Evolutionary conservation across 225 moss, liverwort and hornwort genomes (phyloP), one percentile per base, ranked within the genome.

Genomic region (Takakia lepidozioides): DNA sequence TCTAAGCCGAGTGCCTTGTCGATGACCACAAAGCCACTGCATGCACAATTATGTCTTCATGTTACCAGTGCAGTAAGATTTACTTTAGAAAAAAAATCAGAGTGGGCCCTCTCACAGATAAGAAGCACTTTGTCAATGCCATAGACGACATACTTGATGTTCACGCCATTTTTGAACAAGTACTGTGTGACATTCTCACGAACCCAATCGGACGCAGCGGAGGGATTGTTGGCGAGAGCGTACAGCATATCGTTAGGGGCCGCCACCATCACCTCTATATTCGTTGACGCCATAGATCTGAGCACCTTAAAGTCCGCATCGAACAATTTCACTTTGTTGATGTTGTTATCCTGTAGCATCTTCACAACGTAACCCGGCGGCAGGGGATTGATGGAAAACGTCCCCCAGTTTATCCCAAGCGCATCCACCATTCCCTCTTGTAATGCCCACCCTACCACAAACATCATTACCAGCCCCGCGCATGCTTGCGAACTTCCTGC

Each of bases 381-480:
- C 18, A 98, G 60, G 4, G 90, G 95, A 56, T 87, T 80, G 42
- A 72, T 76, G 0, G 90, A 62, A 13, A 87, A 76, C 42, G 84
- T 80, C 40, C 95, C 95, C 95, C 95, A 98, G 63, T 98, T 98
- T 43, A 98, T 73, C 0, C 95, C 95, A 7, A 82, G 28, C 0
- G 73, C 69, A 14, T 69, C 56, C 21, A 32, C 32, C 11, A 32
- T 11, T 32, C 9, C n/a, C n/a, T 21, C 73, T 53, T 42, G n/a
- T n/a, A n/a, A n/a, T n/a, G n/a, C n/a, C n/a, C n/a, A n/a, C n/a
- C n/a, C n/a, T n/a, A n/a, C n/a, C n/a, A n/a, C n/a, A n/a, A n/a
- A n/a, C n/a, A n/a, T n/a, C n/a, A n/a, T n/a, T n/a, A n/a, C n/a
- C n/a, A n/a, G n/a, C n/a, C n/a, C n/a, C n/a, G n/a, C n/a, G n/a